Base-by-base conservation (phyloP, 2,329 filamentous ascomycete genomes). In the Cercospora nicotianae region DNA sequence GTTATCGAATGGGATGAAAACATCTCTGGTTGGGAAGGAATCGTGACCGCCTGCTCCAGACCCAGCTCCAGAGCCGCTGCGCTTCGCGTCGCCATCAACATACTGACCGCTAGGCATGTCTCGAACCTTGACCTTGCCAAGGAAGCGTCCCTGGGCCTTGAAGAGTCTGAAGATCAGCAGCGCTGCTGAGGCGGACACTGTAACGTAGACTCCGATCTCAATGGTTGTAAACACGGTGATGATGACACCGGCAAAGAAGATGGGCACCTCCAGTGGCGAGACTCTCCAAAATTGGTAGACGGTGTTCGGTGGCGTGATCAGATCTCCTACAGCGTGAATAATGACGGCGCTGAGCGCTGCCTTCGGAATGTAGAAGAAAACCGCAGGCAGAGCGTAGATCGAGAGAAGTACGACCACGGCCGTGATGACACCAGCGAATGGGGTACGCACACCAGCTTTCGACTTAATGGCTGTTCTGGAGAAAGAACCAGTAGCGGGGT, bases 401-500 rank as follows among this genome's bases (percentile, higher is more conserved):
- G 95, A 94, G 8, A 98, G 83, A 0, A 98, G 85, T 3, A 98
- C 94, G 13, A 98, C 86, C 13, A 91, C 64, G 0, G 91, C 94
- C 7, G 94, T 97, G 71, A 98, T 91, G 51, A 96, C 86, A 81
- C 95, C 94, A 16, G 92, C 93, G 65, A 97, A 89, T 0, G 94
- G 94, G 0, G 94, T 97, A 26, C 93, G 89, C 3, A 97, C 94
- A 75, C 95, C 95, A 60, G 95, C 94, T 81, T 98, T 98, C 4
- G 94, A 95, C 80, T 97, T 96, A 81, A 98, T 97, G 63, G 95
- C 94, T 30, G 95, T 98, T 69, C 95, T 89, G 39, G 92, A 96
- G 84, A 98, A 98, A 2, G 95, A 98, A 1, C 95, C 95, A 2
- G 94, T 99, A 0, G 93, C 91, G 13, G 94, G 92, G 76, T 96